Evolutionary conservation across 768 basidiomycete genomes (phyloP).

Genomic region (Antrodiella citrinella): DNA sequence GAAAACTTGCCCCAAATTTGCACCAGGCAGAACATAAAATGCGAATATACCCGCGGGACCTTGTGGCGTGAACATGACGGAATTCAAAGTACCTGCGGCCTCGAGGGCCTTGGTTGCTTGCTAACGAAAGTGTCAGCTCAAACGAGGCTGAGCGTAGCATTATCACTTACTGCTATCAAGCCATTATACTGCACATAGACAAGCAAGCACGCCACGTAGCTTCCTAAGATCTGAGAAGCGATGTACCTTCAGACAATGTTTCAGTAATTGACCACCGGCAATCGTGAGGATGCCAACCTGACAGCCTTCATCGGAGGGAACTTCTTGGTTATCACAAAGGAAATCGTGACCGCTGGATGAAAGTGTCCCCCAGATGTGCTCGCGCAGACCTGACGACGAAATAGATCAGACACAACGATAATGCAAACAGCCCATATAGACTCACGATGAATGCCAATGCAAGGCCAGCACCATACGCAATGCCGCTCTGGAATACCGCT

Average conservation of each 20-base stretch:
- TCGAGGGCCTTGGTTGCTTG: constrained; percentile 14
- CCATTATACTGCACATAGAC: constrained; percentile 56
- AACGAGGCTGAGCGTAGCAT: background rate
- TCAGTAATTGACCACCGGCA: background rate
- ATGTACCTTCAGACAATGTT: constrained; percentile 16
- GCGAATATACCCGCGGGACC: constrained; percentile 40
- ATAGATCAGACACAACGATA: background rate
- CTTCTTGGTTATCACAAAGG: constrained; percentile 41
- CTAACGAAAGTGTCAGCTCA: constrained; percentile 18
- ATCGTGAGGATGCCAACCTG: constrained; percentile 26
- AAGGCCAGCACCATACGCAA: constrained; percentile 31
- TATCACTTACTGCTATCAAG: constrained; percentile 34
- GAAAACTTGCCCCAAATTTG: constrained; percentile 38
- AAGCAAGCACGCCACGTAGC: constrained; percentile 50
- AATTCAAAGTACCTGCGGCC: constrained; percentile 17
- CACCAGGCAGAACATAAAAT: constrained; percentile 37
- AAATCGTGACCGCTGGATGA: constrained; percentile 51
- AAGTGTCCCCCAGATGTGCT: constrained; percentile 33
- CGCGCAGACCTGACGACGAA: constrained; percentile 16
- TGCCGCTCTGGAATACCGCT: constrained; percentile 26
- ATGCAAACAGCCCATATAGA: background rate
- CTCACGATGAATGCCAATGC: constrained; percentile 26
- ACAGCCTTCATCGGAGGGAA: constrained; percentile 46
- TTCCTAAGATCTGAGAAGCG: constrained; percentile 55
- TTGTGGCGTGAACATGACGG: constrained; percentile 22